Percentiles rank a stretch among this genome's conserved stretches.
These are phyloP conservation scores for Claviceps digitariae DNA, from an alignment of 2,329 filamentous ascomycete species.

Conservation along the genomic window DNA sequence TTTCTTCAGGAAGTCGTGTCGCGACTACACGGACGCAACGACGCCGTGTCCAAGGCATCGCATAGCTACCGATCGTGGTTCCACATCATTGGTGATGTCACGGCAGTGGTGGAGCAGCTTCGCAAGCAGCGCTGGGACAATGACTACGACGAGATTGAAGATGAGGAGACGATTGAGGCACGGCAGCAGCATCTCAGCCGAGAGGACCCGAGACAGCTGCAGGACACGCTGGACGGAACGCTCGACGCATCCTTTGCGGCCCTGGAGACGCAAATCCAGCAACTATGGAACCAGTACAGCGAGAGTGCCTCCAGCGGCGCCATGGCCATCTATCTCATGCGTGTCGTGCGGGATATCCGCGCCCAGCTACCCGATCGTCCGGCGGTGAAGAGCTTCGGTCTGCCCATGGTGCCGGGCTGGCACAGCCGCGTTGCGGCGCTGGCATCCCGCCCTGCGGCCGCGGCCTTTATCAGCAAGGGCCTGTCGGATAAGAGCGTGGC, in stretches of 20 bases:
- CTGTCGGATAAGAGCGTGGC: slow-evolving; percentile 35
- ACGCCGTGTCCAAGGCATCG: slow-evolving; percentile 48
- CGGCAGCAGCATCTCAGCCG: slow-evolving; percentile 55
- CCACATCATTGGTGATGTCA: slow-evolving; percentile 54
- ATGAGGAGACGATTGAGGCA: slow-evolving; percentile 55
- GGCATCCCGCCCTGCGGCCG: slow-evolving; percentile 35
- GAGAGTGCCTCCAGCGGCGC: slow-evolving; percentile 34
- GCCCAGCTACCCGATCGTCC: slow-evolving; percentile 44
- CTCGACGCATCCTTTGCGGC: slow-evolving; percentile 42
- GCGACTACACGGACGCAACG: slow-evolving; percentile 58
- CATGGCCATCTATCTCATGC: slow-evolving; percentile 54
- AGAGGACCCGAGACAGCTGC: slow-evolving; percentile 54
- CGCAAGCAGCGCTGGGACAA: slow-evolving; percentile 62
- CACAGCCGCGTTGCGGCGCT: slow-evolving; percentile 46
- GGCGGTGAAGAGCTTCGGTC: slow-evolving; percentile 40
- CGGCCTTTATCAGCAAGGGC: slow-evolving; percentile 29
- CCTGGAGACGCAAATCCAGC: slow-evolving; percentile 41
- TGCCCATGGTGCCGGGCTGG: slow-evolving; percentile 47
- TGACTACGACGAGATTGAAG: slow-evolving; percentile 58
- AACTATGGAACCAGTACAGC: slow-evolving; percentile 33
- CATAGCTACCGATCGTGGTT: slow-evolving; percentile 60
- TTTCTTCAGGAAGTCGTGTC: slow-evolving; percentile 60
- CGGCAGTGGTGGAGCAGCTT: slow-evolving; percentile 49
- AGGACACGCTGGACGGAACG: slow-evolving; percentile 42
- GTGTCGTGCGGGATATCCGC: slow-evolving; percentile 62